A percentile compares a stretch with the other conserved stretches of the same genome.
Conservation (phyloP, 2,329 filamentous ascomycete species). For the Saccharata proteae region DNA sequence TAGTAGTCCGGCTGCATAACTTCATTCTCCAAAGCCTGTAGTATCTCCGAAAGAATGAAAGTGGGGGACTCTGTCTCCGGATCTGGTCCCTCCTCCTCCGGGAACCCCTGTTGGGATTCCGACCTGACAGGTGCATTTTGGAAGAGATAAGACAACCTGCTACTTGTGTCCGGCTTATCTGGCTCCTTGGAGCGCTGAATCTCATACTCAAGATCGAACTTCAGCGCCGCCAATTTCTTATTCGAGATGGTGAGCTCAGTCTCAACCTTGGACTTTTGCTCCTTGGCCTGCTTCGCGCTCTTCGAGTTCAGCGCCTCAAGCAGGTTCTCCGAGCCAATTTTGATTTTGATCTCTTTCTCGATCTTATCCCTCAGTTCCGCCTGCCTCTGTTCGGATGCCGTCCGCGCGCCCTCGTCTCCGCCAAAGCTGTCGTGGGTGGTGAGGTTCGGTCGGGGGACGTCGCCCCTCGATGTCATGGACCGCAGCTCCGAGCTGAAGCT, state of each 20-base stretch:
- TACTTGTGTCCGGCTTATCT: conserved; percentile 35
- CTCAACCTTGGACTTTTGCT: conserved; percentile 44
- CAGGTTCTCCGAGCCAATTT: conserved; percentile 94
- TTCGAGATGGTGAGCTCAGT: conserved; percentile 86
- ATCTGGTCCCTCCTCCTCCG: conserved; percentile 54
- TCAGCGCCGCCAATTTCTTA: conserved; percentile 50
- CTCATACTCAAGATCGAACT: conserved; percentile 47
- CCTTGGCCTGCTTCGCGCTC: conserved; percentile 89
- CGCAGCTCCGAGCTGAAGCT: conserved; percentile 86
- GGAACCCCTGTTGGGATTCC: conserved; percentile 30
- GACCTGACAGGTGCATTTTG: conserved; percentile 43
- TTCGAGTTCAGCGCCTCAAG: conserved; percentile 88
- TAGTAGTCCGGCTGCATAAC: conserved; percentile 91
- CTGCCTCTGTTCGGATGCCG: conserved; percentile 59
- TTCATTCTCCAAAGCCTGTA: conserved; percentile 79
- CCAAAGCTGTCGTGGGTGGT: conserved; percentile 38
- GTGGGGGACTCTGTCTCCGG: conserved; percentile 75
- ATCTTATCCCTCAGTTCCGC: conserved; percentile 69
- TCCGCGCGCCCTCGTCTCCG: conserved; percentile 47
- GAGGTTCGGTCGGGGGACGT: conserved; percentile 45
- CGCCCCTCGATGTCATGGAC: conserved; percentile 54
- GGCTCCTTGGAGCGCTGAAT: conserved; percentile 45
- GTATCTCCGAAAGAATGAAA: conserved; percentile 75
- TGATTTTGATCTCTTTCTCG: conserved; percentile 95
- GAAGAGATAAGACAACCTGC: conserved; percentile 46